These are phyloP conservation scores for Botrytis pseudocinerea DNA, from an alignment of 2,329 filamentous ascomycete genomes.

Conservation along the genomic window DNA sequence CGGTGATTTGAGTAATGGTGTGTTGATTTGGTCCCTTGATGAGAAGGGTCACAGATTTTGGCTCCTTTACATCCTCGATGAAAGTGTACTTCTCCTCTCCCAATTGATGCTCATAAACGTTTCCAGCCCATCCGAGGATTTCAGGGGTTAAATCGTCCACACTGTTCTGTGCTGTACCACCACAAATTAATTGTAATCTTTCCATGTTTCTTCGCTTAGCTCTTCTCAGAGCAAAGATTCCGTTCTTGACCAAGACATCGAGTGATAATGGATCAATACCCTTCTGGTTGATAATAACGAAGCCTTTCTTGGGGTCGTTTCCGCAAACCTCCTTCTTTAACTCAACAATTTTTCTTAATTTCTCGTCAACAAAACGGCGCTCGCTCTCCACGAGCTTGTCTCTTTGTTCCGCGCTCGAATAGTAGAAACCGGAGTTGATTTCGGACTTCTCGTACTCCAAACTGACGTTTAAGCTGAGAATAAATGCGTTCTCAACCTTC, in stretches of 20 bases:
- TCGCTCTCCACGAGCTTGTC: slow-evolving; percentile 98
- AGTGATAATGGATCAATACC: slow-evolving; percentile 95
- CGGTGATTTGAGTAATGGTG: slow-evolving; percentile 94
- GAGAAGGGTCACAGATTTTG: slow-evolving; percentile 94
- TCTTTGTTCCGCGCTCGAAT: slow-evolving; percentile 92
- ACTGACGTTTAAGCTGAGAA: slow-evolving; percentile 93
- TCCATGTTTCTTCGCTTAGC: slow-evolving; percentile 99
- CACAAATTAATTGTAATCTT: slow-evolving; percentile 90
- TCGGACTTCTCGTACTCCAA: slow-evolving; percentile 99
- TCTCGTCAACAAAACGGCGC: slow-evolving; percentile 91
- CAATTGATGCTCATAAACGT: slow-evolving; percentile 95
- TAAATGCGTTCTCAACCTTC: slow-evolving; percentile 90
- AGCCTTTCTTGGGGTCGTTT: slow-evolving; percentile 87
- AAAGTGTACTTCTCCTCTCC: slow-evolving; percentile 99
- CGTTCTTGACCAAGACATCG: slow-evolving; percentile 96
- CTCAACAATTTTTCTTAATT: slow-evolving; percentile 95
- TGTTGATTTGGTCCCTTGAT: slow-evolving; percentile 98
- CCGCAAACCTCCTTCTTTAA: slow-evolving; percentile 98
- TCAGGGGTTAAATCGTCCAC: slow-evolving; percentile 90
- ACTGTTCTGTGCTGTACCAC: slow-evolving; percentile 89
- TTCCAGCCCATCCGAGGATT: slow-evolving; percentile 90
- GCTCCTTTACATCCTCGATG: slow-evolving; percentile 96
- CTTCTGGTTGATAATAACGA: slow-evolving; percentile 99
- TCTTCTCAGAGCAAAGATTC: slow-evolving; percentile 88
- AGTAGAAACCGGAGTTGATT: slow-evolving; percentile 99